Conservation (phyloP, 192 early-diverging fungal species). For the Mortierella hygrophila region DNA sequence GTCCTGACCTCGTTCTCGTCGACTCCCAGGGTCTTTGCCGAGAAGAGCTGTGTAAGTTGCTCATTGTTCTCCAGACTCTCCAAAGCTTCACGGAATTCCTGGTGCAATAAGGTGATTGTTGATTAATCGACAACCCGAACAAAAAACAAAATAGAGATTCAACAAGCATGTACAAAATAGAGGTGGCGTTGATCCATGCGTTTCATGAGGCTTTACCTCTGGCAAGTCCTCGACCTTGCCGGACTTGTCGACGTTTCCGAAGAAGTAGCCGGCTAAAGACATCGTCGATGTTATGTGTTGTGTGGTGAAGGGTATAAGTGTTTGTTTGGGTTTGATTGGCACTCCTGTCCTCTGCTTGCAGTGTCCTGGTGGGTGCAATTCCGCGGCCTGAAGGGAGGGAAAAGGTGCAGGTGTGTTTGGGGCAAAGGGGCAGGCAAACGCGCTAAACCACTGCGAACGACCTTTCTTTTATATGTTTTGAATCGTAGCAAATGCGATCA, state of each 20-base stretch:
- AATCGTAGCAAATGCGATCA: background rate
- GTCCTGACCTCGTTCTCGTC: slow-evolving; percentile 57
- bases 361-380: slow-evolving; percentile 1
- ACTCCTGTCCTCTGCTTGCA: background rate
- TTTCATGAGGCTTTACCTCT: slow-evolving; percentile 38
- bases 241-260: slow-evolving; percentile 92
- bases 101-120: slow-evolving; percentile 7
- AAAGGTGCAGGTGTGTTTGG: slow-evolving; percentile 3
- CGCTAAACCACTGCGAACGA: background rate
- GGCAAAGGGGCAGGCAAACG: background rate
- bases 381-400: background rate
- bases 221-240: slow-evolving; percentile 81
- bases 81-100: slow-evolving; percentile 69
- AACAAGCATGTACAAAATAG: background rate
- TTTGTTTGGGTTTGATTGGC: background rate
- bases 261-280: slow-evolving; percentile 83
- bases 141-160: background rate
- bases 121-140: background rate
- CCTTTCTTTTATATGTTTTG: background rate
- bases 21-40: slow-evolving; percentile 65
- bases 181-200: background rate
- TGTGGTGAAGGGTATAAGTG: background rate
- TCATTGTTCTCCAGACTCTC: slow-evolving; percentile 63
- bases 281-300: slow-evolving; percentile 43
- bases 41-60: slow-evolving; percentile 65